Conservation (phyloP, 306 rosid genomes). For the Cotoneaster glaucophyllus region DNA sequence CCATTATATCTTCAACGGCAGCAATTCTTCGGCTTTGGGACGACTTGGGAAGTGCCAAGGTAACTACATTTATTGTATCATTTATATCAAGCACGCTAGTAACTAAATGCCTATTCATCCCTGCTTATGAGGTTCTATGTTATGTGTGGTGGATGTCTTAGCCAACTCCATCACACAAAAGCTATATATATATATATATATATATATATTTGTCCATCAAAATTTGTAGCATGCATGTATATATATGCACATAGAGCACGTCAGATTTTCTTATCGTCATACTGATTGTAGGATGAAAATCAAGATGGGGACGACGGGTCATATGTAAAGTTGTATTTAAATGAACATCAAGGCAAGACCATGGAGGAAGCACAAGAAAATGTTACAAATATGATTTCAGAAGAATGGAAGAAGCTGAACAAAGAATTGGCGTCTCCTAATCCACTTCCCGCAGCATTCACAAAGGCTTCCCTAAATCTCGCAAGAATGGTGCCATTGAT, state of each 20-base stretch:
- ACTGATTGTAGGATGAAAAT: slow-evolving; percentile 40
- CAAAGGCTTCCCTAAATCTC: slow-evolving; percentile 31
- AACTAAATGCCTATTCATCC: too few species aligned
- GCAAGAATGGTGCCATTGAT: slow-evolving; percentile 56
- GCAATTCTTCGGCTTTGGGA: slow-evolving; percentile 72
- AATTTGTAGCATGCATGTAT: too few species aligned
- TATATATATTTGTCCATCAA: too few species aligned
- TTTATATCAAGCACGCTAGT: background rate
- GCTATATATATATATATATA: too few species aligned
- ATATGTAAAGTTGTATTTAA: slow-evolving; percentile 13
- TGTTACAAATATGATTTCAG: slow-evolving; percentile 6
- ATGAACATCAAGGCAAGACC: slow-evolving; percentile 3
- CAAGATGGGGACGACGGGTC: slow-evolving; percentile 61
- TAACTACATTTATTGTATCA: background rate
- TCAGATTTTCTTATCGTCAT: too few species aligned
- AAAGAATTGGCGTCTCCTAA: slow-evolving; percentile 14
- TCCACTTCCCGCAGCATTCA: slow-evolving; percentile 7
- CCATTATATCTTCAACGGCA: slow-evolving; percentile 42
- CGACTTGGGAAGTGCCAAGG: slow-evolving; percentile 62
- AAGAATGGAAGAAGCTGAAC: slow-evolving; percentile 28
- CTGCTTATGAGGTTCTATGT: too few species aligned
- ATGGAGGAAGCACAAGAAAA: slow-evolving; percentile 10
- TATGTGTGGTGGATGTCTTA: too few species aligned
- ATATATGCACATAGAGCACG: too few species aligned
- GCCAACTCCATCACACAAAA: too few species aligned